phyloP scores from a whole-genome alignment of 768 basidiomycete species.

The Leccinum incarnatum region DNA sequence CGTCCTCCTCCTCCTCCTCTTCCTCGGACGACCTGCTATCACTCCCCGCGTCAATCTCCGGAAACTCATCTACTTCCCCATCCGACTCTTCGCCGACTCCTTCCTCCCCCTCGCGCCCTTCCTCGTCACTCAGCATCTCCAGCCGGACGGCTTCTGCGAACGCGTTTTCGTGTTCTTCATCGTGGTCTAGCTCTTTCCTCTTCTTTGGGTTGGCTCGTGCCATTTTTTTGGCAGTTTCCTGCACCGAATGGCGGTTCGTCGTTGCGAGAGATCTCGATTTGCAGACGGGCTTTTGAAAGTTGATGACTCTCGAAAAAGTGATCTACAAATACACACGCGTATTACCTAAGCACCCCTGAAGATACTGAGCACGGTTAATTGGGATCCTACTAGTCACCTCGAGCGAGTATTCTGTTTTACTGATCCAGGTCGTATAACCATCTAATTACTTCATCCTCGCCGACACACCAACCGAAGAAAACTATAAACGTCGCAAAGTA shows the following conservation, averaged over 20 bases:
- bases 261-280: background rate
- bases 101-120: constrained; percentile 39
- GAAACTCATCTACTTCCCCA: constrained; percentile 70
- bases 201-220: constrained; percentile 45
- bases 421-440: too few relatives aligned
- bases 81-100: constrained; percentile 40
- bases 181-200: constrained; percentile 52
- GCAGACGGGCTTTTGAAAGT: background rate
- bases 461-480: background rate
- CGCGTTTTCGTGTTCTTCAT: constrained; percentile 31
- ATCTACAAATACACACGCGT: background rate
- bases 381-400: too few relatives aligned
- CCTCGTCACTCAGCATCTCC: constrained; percentile 78
- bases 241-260: background rate
- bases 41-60: constrained; percentile 58
- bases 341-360: constrained; percentile 17
- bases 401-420: too few relatives aligned
- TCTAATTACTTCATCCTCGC: too few relatives aligned
- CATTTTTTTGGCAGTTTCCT: constrained; percentile 37
- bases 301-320: constrained; percentile 6
- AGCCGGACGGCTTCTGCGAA: constrained; percentile 46
- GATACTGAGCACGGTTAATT: too few relatives aligned
- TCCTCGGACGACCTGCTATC: constrained; percentile 35
- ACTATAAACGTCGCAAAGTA: background rate
- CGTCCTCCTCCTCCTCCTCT: constrained; percentile 31